Evolutionary conservation across 2,329 filamentous ascomycete species (phyloP), one percentile per base, ranked within the genome.

Genomic region (Xylaria sp.): DNA sequence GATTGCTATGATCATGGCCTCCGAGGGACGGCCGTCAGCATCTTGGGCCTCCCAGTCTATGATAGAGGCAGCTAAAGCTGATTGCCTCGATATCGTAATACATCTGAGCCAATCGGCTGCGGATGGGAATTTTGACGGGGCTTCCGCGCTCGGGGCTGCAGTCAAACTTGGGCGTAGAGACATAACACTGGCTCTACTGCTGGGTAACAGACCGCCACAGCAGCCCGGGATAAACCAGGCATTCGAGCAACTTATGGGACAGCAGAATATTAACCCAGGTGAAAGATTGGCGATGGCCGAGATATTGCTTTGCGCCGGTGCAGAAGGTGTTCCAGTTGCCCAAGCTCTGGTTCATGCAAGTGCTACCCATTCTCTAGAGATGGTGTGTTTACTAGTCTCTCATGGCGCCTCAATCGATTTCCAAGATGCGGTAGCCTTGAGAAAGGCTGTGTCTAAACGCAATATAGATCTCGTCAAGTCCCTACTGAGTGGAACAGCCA

Each of bases 261-360:
- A 84, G 57, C 74, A 81, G 1, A 81, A 82, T 2, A 80, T 87
- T 20, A 81, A 80, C 6, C 82, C 84, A 0, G 81, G 82, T 34
- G 82, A 84, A 36, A 88, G 86, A 72, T 76, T 86, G 48, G 81
- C 81, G 2, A 78, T 90, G 68, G 80, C 85, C 0, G 87, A 90
- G 73, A 78, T 88, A 2, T 74, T 90, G 1, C 80, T 90, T 1
- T 89, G 87, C 61, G 87, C 85, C 0, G 87, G 88, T 0, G 87
- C 87, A 1, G 79, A 81, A 13, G 88, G 88, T 1, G 83, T 86
- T 15, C 78, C 81, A 0, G 77, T 87, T 0, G 81, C 85, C 0
- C 77, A 79, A 34, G 85, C 84, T 0, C 78, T 89, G 0, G 77
- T 84, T 7, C 79, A 83, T 36, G 84, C 86, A 0, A 84, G 83